Evolutionary conservation across 2,329 filamentous ascomycete genomes (phyloP).

Genomic region (Setomelanomma holmii): DNA sequence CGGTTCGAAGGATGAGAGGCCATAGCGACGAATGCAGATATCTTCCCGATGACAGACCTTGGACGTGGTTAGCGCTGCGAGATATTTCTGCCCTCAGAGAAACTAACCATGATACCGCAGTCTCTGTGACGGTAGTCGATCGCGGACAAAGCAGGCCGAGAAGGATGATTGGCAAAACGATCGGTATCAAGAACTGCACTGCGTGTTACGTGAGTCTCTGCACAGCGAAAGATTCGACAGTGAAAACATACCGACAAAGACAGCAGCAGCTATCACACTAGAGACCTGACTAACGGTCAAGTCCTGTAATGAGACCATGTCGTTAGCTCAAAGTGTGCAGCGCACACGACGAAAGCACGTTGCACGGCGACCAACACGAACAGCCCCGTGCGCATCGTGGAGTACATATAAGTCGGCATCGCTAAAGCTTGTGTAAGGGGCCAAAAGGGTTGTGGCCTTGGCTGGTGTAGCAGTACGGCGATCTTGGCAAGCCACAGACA

Average conservation of each 20-base stretch:
- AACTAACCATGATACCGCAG: constrained; percentile 36
- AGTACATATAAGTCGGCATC: background rate
- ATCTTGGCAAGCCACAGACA: background rate
- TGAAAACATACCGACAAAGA: constrained; percentile 47
- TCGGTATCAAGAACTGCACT: constrained; percentile 14
- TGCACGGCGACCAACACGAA: background rate
- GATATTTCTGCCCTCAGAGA: constrained; percentile 1
- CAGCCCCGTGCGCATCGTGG: background rate
- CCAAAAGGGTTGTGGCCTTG: background rate
- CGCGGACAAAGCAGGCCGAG: constrained; percentile 9
- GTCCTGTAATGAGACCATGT: constrained; percentile 15
- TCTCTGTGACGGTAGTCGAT: constrained; percentile 3
- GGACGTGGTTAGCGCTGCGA: constrained; percentile 27
- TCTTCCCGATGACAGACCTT: constrained; percentile 48
- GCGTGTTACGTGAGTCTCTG: background rate
- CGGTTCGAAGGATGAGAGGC: constrained; percentile 52
- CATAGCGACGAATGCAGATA: constrained; percentile 49
- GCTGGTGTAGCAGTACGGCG: background rate
- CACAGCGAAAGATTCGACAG: background rate
- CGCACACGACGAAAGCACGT: background rate
- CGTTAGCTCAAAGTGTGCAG: background rate
- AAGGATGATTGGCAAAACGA: constrained; percentile 12
- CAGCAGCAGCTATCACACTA: constrained; percentile 50
- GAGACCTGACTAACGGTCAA: constrained; percentile 50
- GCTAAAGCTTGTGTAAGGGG: background rate